Conservation (phyloP, 1,284 basidiomycete genomes). For the Sporisorium exsertum region DNA sequence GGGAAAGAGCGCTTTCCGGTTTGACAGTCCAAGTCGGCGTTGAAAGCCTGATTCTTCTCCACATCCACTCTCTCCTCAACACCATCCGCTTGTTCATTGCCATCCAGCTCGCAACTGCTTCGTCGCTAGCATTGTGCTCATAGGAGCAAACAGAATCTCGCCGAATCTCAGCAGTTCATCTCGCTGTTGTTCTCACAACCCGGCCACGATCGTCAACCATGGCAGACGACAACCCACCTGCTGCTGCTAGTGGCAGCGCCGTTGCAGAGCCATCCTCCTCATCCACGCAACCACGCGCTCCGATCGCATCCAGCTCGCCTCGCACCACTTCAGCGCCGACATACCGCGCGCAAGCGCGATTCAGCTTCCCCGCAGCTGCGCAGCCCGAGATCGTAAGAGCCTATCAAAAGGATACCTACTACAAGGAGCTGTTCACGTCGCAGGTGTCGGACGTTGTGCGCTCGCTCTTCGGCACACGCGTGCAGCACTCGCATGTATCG, state of each 20-base stretch:
- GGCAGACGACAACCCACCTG: conserved; percentile 16
- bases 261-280: background rate
- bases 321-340: background rate
- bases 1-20: conserved; percentile 8
- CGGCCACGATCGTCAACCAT: background rate
- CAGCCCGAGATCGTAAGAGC: conserved; percentile 52
- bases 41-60: conserved; percentile 6
- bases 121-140: too few species aligned
- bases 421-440: conserved; percentile 66
- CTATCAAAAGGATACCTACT: conserved; percentile 64
- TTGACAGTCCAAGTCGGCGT: background rate
- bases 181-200: background rate
- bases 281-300: background rate
- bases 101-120: background rate
- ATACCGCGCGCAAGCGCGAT: conserved; percentile 30
- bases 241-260: conserved; percentile 7
- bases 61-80: background rate
- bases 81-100: background rate
- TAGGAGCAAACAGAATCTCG: too few species aligned
- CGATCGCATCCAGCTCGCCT: background rate
- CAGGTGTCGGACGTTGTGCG: conserved; percentile 67
- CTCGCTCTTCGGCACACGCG: conserved; percentile 67
- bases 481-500: conserved; percentile 64
- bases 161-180: background rate
- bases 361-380: conserved; percentile 40